Conservation (phyloP, 345 rosid species). For the Brassica nigra region DNA sequence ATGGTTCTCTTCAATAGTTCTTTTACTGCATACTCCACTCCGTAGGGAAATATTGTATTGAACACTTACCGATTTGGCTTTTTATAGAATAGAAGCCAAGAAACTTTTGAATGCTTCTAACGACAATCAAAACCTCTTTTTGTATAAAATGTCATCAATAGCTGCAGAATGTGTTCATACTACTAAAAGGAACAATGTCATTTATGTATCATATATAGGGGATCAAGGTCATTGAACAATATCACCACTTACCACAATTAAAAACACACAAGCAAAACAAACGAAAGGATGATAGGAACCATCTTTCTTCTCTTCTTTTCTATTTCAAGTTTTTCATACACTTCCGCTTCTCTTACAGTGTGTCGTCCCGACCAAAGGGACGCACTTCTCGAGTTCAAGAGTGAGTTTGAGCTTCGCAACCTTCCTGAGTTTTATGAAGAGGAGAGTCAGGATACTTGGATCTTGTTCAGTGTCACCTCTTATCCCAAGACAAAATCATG, state of each 20-base stretch:
- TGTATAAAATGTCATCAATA: background rate
- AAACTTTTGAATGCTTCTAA: background rate
- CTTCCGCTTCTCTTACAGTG: background rate
- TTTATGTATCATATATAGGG: background rate
- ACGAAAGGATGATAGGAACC: background rate
- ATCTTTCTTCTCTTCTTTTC: background rate
- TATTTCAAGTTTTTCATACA: background rate
- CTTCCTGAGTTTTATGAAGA: background rate
- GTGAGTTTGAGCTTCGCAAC: background rate
- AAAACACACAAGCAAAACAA: background rate
- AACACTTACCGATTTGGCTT: background rate
- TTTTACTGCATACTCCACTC: background rate
- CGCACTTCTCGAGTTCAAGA: constrained; percentile 7
- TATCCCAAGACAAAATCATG: background rate
- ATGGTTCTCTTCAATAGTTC: background rate
- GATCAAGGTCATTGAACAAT: background rate
- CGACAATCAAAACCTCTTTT: background rate
- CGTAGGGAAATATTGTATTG: background rate
- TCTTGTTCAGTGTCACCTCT: background rate
- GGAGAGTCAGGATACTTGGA: background rate
- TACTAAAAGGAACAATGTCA: background rate
- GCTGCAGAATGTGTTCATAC: background rate
- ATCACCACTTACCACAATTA: background rate
- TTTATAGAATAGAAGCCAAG: background rate
- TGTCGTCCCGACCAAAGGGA: constrained; percentile 9